phyloP scores from a whole-genome alignment of 2,329 filamentous ascomycete genomes.

The Venturia effusa region DNA sequence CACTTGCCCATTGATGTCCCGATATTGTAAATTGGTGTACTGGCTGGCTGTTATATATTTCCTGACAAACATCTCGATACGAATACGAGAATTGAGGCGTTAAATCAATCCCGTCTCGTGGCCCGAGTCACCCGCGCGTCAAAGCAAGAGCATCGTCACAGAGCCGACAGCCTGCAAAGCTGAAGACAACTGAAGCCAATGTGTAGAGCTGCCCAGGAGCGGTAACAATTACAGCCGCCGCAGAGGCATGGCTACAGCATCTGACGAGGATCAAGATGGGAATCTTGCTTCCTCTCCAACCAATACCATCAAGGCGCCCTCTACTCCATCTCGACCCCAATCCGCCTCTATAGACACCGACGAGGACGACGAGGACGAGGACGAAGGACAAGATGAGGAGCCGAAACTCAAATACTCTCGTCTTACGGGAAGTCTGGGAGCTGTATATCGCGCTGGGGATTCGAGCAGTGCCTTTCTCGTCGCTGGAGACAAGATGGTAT shows the following conservation, averaged over 20 bases:
- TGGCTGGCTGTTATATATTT: not conserved
- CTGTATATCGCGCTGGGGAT: slow-evolving; percentile 89
- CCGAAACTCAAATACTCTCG: slow-evolving; percentile 88
- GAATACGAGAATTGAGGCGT: not conserved
- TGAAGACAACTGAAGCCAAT: not conserved
- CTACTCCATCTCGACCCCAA: not conserved
- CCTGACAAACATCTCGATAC: not conserved
- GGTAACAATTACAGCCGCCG: slow-evolving; percentile 5
- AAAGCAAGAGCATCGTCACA: not conserved
- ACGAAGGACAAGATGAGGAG: slow-evolving; percentile 84
- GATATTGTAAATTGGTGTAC: not conserved
- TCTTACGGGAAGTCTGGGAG: slow-evolving; percentile 66
- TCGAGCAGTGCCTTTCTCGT: slow-evolving; percentile 85
- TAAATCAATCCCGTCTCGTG: not conserved
- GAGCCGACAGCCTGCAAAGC: not conserved
- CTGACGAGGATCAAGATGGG: not conserved
- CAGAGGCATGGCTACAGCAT: slow-evolving; percentile 7
- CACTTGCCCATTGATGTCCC: not conserved
- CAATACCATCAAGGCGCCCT: not conserved
- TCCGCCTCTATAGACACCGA: not conserved
- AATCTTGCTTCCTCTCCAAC: not conserved
- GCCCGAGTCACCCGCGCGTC: not conserved
- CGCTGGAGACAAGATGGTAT: slow-evolving; percentile 92
- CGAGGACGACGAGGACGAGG: slow-evolving; percentile 48
- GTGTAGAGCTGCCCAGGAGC: slow-evolving; percentile 1